Evolutionary conservation across 2,329 filamentous ascomycete genomes (phyloP), one percentile per base, ranked within the genome.

Genomic region (Colletotrichum orbiculare): DNA sequence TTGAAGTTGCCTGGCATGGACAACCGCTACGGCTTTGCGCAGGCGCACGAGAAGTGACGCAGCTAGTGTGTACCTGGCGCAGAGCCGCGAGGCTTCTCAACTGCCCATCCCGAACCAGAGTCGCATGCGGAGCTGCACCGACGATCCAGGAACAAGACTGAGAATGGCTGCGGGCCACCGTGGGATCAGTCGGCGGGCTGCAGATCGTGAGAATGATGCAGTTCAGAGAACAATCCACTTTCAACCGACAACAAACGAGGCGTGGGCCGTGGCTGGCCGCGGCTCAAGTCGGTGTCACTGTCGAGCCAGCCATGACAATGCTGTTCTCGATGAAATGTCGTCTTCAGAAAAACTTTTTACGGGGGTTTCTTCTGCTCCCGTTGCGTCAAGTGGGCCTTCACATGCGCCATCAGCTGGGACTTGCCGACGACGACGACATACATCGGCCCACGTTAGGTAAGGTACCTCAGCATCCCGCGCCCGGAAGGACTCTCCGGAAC

Each of bases 241-340:
- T 64, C 39, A 64, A 55, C 67, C 67, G 67, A 67, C 64, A 53
- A 45, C 59, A 68, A 64, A 67, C 64, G 59, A 67, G 55, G 15
- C 43, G 15, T 43, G 13, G 12, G 12, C 54, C 35, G 41, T 54
- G 34, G 53, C 41, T 64, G 63, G 63, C 46, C 58, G 46, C 47
- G 52, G 45, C 33, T 38, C 13, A 50, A 25, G 48, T 37, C 17
- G 53, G 37, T n/a, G 6, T 34, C 43, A 6, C 35, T 33, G 25
- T 49, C 10, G 25, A 48, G 12, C 8, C 41, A 49, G 17, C 39
- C 41, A 48, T 52, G 49, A 50, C 34, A 39, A 41, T 45, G 38
- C 34, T 11, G 13, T 42, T 43, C 34, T 50, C 15, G 34, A 41
- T 12, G 52, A 15, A 42, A 53, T 15, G 48, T 38, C 34, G 13